Conservation (phyloP, 169 alveolate species). For the Miamiensis avidus region DNA sequence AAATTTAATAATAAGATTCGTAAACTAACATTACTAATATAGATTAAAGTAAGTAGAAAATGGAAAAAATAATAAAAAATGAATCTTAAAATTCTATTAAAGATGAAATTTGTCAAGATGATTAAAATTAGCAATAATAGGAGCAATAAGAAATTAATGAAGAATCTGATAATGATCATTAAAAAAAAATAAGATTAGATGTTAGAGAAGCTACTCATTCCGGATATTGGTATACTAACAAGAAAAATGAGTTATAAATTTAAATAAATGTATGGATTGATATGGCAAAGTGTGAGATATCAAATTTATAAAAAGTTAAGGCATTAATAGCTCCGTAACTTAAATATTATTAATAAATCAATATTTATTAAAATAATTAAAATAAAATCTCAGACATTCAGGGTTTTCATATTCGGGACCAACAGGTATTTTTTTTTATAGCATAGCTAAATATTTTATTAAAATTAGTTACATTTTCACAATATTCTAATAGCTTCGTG, state of each 20-base stretch:
- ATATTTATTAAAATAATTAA: too few relatives aligned
- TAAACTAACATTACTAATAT: too few relatives aligned
- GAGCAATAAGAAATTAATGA: background rate
- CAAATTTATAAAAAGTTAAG: constrained; percentile 30
- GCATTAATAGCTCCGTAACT: constrained; percentile 54
- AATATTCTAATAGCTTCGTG: constrained; percentile 31
- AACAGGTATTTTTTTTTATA: background rate
- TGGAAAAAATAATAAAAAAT: too few relatives aligned
- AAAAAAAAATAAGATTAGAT: background rate
- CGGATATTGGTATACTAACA: constrained; percentile 57
- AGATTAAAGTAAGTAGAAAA: too few relatives aligned
- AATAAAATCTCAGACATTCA: constrained; percentile 43
- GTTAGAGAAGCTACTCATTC: constrained; percentile 52
- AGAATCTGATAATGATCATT: background rate
- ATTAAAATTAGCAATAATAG: background rate
- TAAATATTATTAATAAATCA: background rate
- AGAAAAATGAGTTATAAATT: constrained; percentile 35
- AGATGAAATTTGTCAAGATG: background rate
- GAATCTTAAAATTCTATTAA: too few relatives aligned
- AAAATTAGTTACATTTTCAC: too few relatives aligned
- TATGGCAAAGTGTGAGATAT: constrained; percentile 46
- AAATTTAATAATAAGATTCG: too few relatives aligned
- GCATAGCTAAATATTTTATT: too few relatives aligned
- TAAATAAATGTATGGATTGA: constrained; percentile 53
- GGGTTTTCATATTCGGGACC: constrained; percentile 60